Conservation (phyloP, 78 protist genomes). For the Speleostelium caveatum region DNA sequence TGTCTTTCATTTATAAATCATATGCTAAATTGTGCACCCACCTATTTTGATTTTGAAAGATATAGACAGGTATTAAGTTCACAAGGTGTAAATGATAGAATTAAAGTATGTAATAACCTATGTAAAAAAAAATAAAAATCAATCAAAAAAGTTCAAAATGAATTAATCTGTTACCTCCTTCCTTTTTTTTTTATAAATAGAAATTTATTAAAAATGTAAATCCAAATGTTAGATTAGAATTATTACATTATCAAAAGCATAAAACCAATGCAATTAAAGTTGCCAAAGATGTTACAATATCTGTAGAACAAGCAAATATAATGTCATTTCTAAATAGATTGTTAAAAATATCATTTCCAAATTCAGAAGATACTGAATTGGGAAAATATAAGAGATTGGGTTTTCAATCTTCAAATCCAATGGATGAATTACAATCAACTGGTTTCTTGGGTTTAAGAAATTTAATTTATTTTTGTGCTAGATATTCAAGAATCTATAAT, state of each 20-base stretch:
- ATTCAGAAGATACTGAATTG: neutral
- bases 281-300: constrained; percentile 30
- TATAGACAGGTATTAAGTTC: constrained; percentile 54
- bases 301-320: constrained; percentile 1
- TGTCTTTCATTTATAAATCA: constrained; percentile 75
- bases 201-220: constrained; percentile 49
- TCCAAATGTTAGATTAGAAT: constrained; percentile 63
- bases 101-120: constrained; percentile 5
- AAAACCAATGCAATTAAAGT: constrained; percentile 22
- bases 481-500: constrained; percentile 53
- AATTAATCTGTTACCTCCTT: neutral
- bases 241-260: constrained; percentile 72
- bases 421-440: constrained; percentile 14
- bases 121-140: too few species aligned
- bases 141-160: neutral
- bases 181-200: constrained; percentile 2
- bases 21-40: constrained; percentile 61
- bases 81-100: constrained; percentile 61
- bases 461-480: constrained; percentile 67
- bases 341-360: constrained; percentile 58
- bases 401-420: constrained; percentile 10
- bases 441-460: constrained; percentile 60
- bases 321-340: constrained; percentile 44
- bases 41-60: constrained; percentile 66
- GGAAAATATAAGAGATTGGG: constrained; percentile 30